Evolutionary conservation across 2,329 filamentous ascomycete species (phyloP).

Genomic region (Hypoxylon sp.): DNA sequence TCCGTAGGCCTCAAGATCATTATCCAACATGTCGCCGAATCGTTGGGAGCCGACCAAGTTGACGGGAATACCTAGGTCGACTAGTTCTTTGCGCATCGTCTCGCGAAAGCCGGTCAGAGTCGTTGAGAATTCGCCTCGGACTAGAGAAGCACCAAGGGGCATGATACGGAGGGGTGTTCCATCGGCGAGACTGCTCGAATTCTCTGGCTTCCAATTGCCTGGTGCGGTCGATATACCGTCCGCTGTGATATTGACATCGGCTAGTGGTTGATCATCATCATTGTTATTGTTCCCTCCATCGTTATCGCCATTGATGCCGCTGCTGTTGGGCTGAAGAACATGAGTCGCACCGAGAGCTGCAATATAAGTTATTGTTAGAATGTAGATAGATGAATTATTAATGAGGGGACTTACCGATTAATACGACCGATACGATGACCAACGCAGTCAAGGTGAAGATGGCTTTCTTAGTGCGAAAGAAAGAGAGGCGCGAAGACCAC

Average conservation of each 20-base stretch:
- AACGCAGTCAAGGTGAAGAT: slow-evolving; percentile 33
- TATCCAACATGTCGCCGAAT: slow-evolving; percentile 45
- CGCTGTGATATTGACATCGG: slow-evolving; percentile 15
- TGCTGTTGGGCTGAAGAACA: slow-evolving; percentile 21
- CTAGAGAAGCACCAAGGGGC: slow-evolving; percentile 44
- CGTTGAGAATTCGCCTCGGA: slow-evolving; percentile 42
- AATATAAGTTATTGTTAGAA: not conserved
- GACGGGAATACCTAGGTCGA: slow-evolving; percentile 33
- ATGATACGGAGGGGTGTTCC: slow-evolving; percentile 45
- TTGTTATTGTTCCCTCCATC: not conserved
- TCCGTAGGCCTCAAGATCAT: slow-evolving; percentile 47
- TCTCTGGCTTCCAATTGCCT: slow-evolving; percentile 38
- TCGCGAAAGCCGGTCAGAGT: slow-evolving; percentile 41
- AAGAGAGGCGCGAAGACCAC: slow-evolving; percentile 31
- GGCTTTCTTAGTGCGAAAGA: slow-evolving; percentile 38
- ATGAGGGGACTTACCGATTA: slow-evolving; percentile 34
- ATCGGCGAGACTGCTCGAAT: slow-evolving; percentile 40
- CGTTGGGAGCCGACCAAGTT: slow-evolving; percentile 48
- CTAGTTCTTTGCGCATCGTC: slow-evolving; percentile 42
- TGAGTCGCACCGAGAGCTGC: slow-evolving; percentile 39
- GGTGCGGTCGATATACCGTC: slow-evolving; percentile 18
- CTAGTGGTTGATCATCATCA: not conserved
- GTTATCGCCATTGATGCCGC: not conserved
- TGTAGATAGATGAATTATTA: not conserved
- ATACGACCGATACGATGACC: slow-evolving; percentile 32